A percentile compares a stretch with the other conserved stretches of the same genome.
phyloP scores from a whole-genome alignment of 1,139 yeast genomes.

The Taphrina confusa region DNA sequence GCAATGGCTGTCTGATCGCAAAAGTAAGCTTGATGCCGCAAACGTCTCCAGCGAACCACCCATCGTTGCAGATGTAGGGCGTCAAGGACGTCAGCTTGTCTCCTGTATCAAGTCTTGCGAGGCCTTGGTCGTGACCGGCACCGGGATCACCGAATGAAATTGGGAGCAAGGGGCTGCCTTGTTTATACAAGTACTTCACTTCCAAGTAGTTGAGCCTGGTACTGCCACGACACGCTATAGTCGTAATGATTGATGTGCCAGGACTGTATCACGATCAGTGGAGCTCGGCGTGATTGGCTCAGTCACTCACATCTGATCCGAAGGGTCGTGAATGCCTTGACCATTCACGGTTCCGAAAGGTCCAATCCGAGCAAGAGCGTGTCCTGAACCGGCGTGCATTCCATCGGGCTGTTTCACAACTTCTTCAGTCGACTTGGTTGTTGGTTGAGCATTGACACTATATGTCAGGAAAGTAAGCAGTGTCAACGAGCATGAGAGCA shows the following conservation, averaged over 20 bases:
- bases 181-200: not conserved
- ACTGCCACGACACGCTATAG: not conserved
- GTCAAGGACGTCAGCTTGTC: not conserved
- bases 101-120: not conserved
- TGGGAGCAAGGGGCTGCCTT: not conserved
- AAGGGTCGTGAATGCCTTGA: not conserved
- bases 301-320: not conserved
- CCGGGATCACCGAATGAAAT: not conserved
- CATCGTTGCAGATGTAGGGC: slow-evolving; percentile 1
- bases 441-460: no score
- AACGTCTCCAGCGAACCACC: not conserved
- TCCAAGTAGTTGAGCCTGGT: not conserved
- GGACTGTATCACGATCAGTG: not conserved
- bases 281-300: not conserved
- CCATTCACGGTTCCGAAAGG: not conserved
- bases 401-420: no score
- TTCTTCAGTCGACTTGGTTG: no score
- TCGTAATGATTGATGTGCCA: not conserved
- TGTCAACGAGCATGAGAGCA: no score
- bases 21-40: not conserved
- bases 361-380: no score
- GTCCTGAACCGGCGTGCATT: no score
- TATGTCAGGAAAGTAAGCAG: no score
- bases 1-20: not conserved
- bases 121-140: not conserved